Base-by-base conservation (phyloP, 2,329 filamentous ascomycete species). In the Raffaelea albimanens region DNA sequence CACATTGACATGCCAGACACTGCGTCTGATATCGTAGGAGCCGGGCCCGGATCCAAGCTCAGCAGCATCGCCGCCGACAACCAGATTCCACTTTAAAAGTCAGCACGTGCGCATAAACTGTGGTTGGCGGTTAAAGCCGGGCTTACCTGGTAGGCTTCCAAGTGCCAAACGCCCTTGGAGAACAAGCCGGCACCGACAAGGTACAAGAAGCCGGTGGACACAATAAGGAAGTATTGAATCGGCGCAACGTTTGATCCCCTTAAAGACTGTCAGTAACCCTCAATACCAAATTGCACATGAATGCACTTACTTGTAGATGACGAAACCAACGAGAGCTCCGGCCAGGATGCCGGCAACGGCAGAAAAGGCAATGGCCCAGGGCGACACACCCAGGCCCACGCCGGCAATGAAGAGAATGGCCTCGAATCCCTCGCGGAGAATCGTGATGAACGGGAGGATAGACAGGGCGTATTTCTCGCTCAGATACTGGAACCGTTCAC, bases 161-260 rank as follows among this genome's bases (percentile, higher is more conserved):
- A 77, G 53, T 71, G 76, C 85, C 87, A 90, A 19, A 93, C 76
- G 2, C 78, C 77, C 47, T 81, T 80, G 4, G 86, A 89, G 64
- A 93, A 88, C 29, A 94, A 75, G 39, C 87, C 87, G 0, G 86
- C 87, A 4, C 85, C 85, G 10, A 95, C 84, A 11, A 94, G 79
- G 59, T 95, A 94, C 13, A 95, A 68, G 57, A 94, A 76, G 59
- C 86, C 90, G 1, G 88, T 93, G 0, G 86, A 90, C 22, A 79
- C 67, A 52, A 93, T 80, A n/a, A 94, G 71, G 71, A 94, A 93
- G 52, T 53, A 53, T 29, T 51, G 52, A 21, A 53, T 50, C 2
- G 52, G 52, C 5, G 50, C 50, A 42, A 52, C 38, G 20, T 50
- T 49, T 11, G 52, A 49, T 33, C 52, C 47, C 42, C 49, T 48